These are phyloP conservation scores for Prunus davidiana DNA, from an alignment of 306 rosid species.

Conservation along the genomic window DNA sequence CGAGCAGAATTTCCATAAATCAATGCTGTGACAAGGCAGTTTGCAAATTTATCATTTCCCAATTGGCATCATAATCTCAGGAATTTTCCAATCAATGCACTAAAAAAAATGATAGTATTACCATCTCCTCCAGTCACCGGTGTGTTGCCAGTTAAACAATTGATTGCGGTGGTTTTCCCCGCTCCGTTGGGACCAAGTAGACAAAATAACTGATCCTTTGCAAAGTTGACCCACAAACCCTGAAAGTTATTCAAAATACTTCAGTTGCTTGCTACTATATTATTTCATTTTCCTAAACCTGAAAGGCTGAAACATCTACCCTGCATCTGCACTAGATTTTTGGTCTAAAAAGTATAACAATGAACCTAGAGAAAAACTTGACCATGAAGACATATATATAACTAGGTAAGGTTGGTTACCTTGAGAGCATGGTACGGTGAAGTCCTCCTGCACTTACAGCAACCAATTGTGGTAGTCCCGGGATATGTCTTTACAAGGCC, in stretches of 20 bases:
- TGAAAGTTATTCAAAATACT: constrained; percentile 36
- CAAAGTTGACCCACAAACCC: constrained; percentile 88
- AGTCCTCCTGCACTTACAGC: constrained; percentile 55
- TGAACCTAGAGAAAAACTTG: no score
- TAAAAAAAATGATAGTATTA: constrained; percentile 18
- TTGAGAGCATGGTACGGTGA: constrained; percentile 61
- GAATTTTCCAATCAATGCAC: not conserved
- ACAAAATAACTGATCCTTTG: constrained; percentile 83
- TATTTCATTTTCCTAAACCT: not conserved
- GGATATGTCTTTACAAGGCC: constrained; percentile 82
- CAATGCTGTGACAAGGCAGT: constrained; percentile 49
- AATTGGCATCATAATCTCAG: not conserved
- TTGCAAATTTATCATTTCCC: not conserved
- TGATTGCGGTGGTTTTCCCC: constrained; percentile 88
- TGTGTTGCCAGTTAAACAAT: constrained; percentile 84
- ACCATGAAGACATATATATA: no score
- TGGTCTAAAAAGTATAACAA: not conserved
- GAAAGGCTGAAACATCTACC: not conserved
- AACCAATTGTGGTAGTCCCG: constrained; percentile 41
- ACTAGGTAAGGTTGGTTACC: constrained; percentile 45
- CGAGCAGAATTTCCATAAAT: constrained; percentile 71
- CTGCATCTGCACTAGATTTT: not conserved
- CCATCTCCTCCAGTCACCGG: constrained; percentile 89
- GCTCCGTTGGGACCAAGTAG: constrained; percentile 96
- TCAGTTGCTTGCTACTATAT: not conserved